phyloP scores from a whole-genome alignment of 495 filamentous ascomycete species.

The Jackrogersella minutella region DNA sequence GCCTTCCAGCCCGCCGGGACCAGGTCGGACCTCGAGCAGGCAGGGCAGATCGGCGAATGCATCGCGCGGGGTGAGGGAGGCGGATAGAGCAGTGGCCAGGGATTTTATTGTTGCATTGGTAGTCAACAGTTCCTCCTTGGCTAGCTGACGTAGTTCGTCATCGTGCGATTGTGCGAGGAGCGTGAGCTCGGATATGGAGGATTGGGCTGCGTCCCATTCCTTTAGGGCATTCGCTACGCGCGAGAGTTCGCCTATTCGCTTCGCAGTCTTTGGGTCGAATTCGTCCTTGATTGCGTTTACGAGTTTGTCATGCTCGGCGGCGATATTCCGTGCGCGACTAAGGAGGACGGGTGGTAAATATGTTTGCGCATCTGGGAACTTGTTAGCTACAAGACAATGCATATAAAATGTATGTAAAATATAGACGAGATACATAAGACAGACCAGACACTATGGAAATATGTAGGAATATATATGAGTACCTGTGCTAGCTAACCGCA shows the following conservation, averaged over 20 bases:
- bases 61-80: conserved; percentile 82
- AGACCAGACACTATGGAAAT: no score
- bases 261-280: conserved; percentile 78
- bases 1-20: conserved; percentile 92
- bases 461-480: neutral
- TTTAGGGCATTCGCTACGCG: conserved; percentile 71
- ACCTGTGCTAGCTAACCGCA: conserved; percentile 59
- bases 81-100: conserved; percentile 71
- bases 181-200: conserved; percentile 62
- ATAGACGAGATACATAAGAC: neutral
- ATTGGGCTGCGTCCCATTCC: conserved; percentile 70
- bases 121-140: conserved; percentile 75
- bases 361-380: conserved; percentile 16
- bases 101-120: conserved; percentile 66
- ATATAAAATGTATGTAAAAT: neutral
- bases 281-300: conserved; percentile 62
- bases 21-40: conserved; percentile 88
- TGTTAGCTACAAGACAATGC: no score
- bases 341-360: conserved; percentile 51
- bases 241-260: conserved; percentile 78
- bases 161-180: conserved; percentile 60
- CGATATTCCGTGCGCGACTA: conserved; percentile 51
- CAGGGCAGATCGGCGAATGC: conserved; percentile 95
- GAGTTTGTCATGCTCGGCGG: conserved; percentile 66
- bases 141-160: conserved; percentile 67